Conservation (phyloP, 2,329 filamentous ascomycete species). For the Lachnellula hyalina region DNA sequence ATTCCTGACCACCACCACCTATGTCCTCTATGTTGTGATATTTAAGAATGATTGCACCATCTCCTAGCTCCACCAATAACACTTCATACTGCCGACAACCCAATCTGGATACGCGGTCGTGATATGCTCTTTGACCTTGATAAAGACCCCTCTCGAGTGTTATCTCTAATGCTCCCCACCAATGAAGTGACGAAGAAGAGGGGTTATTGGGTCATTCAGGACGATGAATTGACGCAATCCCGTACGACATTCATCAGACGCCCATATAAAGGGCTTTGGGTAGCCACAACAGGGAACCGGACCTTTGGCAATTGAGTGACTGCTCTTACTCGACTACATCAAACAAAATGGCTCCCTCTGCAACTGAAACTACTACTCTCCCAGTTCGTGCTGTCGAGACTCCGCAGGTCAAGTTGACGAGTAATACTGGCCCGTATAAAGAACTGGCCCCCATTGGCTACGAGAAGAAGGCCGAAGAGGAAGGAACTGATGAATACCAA, state of each 20-base stretch:
- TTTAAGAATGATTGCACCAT: conserved; percentile 9
- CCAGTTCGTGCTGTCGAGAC: conserved; percentile 9
- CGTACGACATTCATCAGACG: background rate
- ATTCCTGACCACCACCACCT: background rate
- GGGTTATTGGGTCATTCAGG: conserved; percentile 1
- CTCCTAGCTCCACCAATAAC: conserved; percentile 6
- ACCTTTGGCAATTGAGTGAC: background rate
- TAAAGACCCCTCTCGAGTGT: background rate
- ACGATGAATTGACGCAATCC: background rate
- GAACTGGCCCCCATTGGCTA: conserved; percentile 29
- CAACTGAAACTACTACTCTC: conserved; percentile 23
- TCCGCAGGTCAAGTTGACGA: conserved; percentile 17
- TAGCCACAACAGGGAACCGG: too few species aligned
- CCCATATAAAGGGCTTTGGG: background rate
- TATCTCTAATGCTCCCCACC: background rate
- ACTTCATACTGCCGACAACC: background rate
- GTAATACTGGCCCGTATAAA: conserved; percentile 26
- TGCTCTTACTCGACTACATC: background rate
- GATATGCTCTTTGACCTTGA: background rate
- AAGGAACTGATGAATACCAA: conserved; percentile 24
- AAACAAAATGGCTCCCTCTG: conserved; percentile 27
- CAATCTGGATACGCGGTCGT: background rate
- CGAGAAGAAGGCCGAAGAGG: conserved; percentile 26
- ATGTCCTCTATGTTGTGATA: conserved; percentile 9
- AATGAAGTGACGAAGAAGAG: conserved; percentile 1